Base-by-base conservation (phyloP, 2,329 filamentous ascomycete species). In the Scedosporium boydii region DNA sequence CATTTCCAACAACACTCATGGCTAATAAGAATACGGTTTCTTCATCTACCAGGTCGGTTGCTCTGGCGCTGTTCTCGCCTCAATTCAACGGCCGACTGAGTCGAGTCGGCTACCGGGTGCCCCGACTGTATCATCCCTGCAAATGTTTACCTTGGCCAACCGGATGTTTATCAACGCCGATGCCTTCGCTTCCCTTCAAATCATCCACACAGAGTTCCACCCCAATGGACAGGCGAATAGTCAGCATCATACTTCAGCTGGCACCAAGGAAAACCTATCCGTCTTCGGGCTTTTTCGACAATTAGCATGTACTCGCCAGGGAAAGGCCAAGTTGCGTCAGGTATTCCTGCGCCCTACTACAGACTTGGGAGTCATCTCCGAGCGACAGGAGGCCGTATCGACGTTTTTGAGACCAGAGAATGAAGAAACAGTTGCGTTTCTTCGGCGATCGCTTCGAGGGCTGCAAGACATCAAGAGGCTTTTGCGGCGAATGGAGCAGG, bases 91-190 rank as follows among this genome's bases (percentile, higher is more conserved):
- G 60, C 82, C 86, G 67, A 82, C 82, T 26, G 62, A 64, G 14
- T 27, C 53, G 3, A 18, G 53, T 0, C 26, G 61, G 6, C 58
- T 44, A 6, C 59, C 14, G 6, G 10, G 58, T 26, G 46, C 27
- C 51, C 89, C 89, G 66, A 80, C 78, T 6, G 78, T 96, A 27
- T 78, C 74, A 26, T 80, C 78, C 0, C 74, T 97, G 10, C 82
- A 89, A 69, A 93, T 91, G 84, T 92, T 96, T 72, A 87, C 82
- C 38, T 76, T 96, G 26, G 73, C 75, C 44, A 71, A 79, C 61
- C 77, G 77, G 59, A 91, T 93, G 86, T 91, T 95, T 69, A 80
- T 97, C 67, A 95, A 91, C 67, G 77, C 83, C 2, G 91, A 97
- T 69, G 90, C 93, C 0, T 77, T 98, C 51, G 75, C 85, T 14